These are phyloP conservation scores for Tinospora cordifolia DNA, from an alignment of 164 flowering plant genomes.

Conservation along the genomic window DNA sequence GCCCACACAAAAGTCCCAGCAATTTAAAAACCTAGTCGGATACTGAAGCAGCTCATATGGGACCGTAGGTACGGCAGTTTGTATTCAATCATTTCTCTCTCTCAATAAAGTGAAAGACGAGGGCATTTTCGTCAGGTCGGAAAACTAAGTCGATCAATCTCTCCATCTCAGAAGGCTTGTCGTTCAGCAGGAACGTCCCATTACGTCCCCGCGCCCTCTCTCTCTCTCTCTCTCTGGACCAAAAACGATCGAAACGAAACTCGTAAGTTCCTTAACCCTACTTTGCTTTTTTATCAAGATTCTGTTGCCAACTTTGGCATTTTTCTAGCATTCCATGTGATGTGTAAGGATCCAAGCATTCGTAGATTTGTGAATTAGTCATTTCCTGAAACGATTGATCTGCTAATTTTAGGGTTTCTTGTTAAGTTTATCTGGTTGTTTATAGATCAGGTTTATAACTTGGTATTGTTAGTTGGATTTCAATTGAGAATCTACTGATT, in stretches of 20 bases:
- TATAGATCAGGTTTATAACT: neutral
- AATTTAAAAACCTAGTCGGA: neutral
- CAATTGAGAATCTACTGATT: neutral
- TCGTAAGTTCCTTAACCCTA: neutral
- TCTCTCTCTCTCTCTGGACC: neutral
- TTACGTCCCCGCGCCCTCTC: neutral
- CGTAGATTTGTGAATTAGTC: neutral
- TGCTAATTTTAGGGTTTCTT: neutral
- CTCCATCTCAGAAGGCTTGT: neutral
- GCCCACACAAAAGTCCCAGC: neutral
- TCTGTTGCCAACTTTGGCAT: neutral
- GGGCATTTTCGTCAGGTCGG: constrained; percentile 1
- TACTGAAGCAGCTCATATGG: neutral
- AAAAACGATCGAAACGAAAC: neutral
- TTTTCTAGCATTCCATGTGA: neutral
- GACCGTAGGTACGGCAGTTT: neutral
- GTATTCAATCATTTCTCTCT: neutral
- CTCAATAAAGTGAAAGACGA: neutral
- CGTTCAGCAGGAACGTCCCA: neutral
- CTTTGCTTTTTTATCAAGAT: neutral
- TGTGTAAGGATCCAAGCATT: neutral
- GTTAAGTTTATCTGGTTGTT: neutral
- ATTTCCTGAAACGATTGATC: neutral
- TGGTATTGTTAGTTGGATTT: neutral
- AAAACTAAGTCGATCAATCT: neutral